Evolutionary conservation across 1,284 basidiomycete species (phyloP), one percentile per base, ranked within the genome.

Genomic region (Lentinus polychrous): DNA sequence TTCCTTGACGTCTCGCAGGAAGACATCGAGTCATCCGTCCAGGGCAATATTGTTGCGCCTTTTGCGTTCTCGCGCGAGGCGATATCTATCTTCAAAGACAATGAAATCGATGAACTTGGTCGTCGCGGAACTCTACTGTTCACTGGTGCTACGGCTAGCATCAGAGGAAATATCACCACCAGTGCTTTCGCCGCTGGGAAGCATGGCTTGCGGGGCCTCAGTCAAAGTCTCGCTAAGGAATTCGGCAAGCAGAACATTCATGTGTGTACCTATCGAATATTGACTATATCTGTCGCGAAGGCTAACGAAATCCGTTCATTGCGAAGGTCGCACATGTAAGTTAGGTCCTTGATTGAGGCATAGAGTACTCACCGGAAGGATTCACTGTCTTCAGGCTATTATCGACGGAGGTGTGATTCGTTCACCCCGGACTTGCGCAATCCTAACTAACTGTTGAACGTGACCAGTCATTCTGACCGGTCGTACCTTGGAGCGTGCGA

Each of bases 181-280:
- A 81, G 81, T 44, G 75, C 73, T 2, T 86, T 91, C 53, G 72
- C 86, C 3, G 78, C 81, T 2, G 79, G 80, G 2, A 91, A 90
- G 65, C 78, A 77, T 49, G 86, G 75, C 1, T 51, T 80, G 51
- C 69, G 87, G 32, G 81, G 81, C 0, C 65, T 91, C 42, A 78
- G 79, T 10, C 86, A 91, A 69, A 86, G 84, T 50, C 65, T 91
- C 60, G 79, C 78, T 24, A 87, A 90, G 63, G 88, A 91, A 59
- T 91, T 89, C 59, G 82, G 82, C 14, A 81, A 81, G 59, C 68
- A 89, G 52, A 86, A 88, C 55, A 88, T 91, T 47, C 86, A 91
- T 65, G 72, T 64, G 2, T 3, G 2, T 5, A 10, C 4, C 10
- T 7, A 2, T 38, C 15, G 3, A 12, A 33, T 20, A n/a, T 4